Base-by-base conservation (phyloP, 495 filamentous ascomycete genomes). In the Pyrenula aspistea region DNA sequence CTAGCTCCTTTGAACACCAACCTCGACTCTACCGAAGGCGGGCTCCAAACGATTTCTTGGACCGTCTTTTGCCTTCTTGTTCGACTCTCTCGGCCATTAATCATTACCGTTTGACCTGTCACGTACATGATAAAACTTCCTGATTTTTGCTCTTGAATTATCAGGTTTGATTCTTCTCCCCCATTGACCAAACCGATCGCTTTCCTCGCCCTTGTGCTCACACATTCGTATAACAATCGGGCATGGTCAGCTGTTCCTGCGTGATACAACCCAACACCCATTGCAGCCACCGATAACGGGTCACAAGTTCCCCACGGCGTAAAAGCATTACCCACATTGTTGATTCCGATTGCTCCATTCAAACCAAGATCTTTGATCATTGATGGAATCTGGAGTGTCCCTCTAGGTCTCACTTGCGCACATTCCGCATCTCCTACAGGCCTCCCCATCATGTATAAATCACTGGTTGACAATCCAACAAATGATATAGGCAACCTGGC, bases 291-390 rank as follows among this genome's bases (percentile, higher is more conserved):
- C 19, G 71, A 70, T 55, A 90, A 59, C 1, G 86, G 85, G 68
- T 89, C 87, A n/a, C 76, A 79, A n/a, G 70, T 79, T 0, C 86
- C 87, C 59, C 84, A 82, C 0, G 86, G 87, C 10, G 87, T 88
- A 60, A 90, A 89, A 0, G 86, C 82, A 66, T 90, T 89, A 1
- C 85, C 86, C 19, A 89, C 80, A 59, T 90, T 91, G 60, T 89
- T 88, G n/a, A 89, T 74, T 0, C 83, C 79, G 1, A 89, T 73
- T 10, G 82, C 78, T 1, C 74, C 83, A 53, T 83, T 72, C 1
- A 89, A 62, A 0, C 69, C 71, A 59, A 86, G 72, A 22, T 80
- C 68, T 47, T 74, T 68, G 24, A 89, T 86, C 77, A 90, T 73
- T 1, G 81, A 70, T 1, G 79, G 75, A 2, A 89, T 71, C 20